Base-by-base conservation (phyloP, 2,329 filamentous ascomycete genomes). In the Tolypocladium sp. region DNA sequence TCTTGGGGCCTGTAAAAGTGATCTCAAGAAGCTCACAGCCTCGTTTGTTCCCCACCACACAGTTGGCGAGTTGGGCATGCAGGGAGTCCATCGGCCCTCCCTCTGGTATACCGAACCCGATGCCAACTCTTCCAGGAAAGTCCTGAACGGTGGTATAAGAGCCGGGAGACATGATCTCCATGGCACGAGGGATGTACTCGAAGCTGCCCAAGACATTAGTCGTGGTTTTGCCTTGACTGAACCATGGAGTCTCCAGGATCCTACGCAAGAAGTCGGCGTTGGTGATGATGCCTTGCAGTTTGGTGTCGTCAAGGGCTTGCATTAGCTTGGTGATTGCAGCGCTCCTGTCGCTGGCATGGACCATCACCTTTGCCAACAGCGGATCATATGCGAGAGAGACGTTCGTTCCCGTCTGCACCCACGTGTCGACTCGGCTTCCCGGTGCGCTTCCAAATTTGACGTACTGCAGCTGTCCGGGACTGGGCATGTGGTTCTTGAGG, bases 31-130 rank as follows among this genome's bases (percentile, higher is more conserved):
- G 77, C 66, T 85, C 85, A 4, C 70, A 76, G 0, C 74, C 76
- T 0, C 73, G 66, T 0, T 75, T 63, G 57, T 88, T 87, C 0
- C 83, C 83, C 0, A 82, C 83, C 1, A 88, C 73, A 25, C 80
- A 71, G 62, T 88, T 88, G 2, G 82, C 84, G 35, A 85, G 74
- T 30, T 79, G 78, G 53, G 82, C 80, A 1, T 81, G 77, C n/a
- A 86, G 66, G 1, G 78, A 74, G 64, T 87, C 84, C 83, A 87
- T 86, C 0, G 85, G 82, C 0, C 85, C 84, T 4, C 78, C 77
- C 38, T 84, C 80, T 4, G 80, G 80, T 55, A 87, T 81, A 8
- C 84, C 85, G 64, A 79, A 78, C 1, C 83, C 83, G 2, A 84
- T 74, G 0, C 74, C 76, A 3, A 80, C 78, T n/a, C 85, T 73